Conservation (phyloP, 1,284 basidiomycete genomes). For the Chalciporus sp. region DNA sequence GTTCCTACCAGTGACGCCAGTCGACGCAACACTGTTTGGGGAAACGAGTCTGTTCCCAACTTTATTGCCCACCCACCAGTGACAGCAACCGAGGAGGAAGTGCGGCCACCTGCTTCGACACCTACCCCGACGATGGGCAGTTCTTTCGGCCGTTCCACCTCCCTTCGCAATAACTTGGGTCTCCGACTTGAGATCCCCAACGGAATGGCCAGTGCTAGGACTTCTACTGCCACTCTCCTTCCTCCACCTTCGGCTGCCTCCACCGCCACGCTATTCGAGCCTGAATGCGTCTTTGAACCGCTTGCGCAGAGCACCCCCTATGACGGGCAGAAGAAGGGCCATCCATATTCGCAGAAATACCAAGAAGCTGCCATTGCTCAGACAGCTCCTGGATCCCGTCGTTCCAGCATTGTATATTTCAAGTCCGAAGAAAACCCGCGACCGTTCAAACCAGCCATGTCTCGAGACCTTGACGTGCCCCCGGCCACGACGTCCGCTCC, state of each 20-base stretch:
- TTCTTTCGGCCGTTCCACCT: conserved; percentile 41
- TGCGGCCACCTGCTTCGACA: conserved; percentile 24
- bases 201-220: conserved; percentile 49
- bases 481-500: conserved; percentile 42
- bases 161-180: conserved; percentile 46
- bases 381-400: conserved; percentile 29
- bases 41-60: conserved; percentile 44
- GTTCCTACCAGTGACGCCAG: conserved; percentile 43
- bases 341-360: conserved; percentile 37
- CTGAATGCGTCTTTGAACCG: conserved; percentile 42
- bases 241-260: conserved; percentile 55
- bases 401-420: conserved; percentile 65
- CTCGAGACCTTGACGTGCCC: conserved; percentile 31
- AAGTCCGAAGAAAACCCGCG: conserved; percentile 47
- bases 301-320: conserved; percentile 65
- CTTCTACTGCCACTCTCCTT: conserved; percentile 49
- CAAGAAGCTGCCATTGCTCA: conserved; percentile 33
- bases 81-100: conserved; percentile 44
- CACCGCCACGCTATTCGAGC: conserved; percentile 60
- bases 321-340: conserved; percentile 42
- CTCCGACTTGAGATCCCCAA: conserved; percentile 52
- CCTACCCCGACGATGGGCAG: conserved; percentile 24
- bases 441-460: conserved; percentile 11
- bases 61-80: conserved; percentile 35
- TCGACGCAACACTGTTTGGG: conserved; percentile 52